These are phyloP conservation scores for Arthrobotrys iridis DNA, from an alignment of 2,329 filamentous ascomycete genomes.

Conservation along the genomic window DNA sequence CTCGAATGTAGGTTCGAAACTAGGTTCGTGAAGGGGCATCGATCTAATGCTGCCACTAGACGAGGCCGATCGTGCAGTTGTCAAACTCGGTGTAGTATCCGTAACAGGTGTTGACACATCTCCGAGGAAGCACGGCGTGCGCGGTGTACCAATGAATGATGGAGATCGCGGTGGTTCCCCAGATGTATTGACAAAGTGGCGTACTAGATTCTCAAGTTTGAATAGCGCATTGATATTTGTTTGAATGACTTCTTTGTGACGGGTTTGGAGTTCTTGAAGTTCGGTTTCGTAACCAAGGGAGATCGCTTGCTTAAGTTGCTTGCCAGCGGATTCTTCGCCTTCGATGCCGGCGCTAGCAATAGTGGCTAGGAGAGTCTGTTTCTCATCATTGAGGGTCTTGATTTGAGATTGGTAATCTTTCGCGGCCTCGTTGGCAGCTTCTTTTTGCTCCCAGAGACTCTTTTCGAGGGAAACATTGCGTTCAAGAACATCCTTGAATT, in stretches of 20 bases:
- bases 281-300: slow-evolving; percentile 44
- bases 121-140: slow-evolving; percentile 46
- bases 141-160: slow-evolving; percentile 48
- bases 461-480: slow-evolving; percentile 51
- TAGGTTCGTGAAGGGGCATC: slow-evolving; percentile 39
- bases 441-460: slow-evolving; percentile 50
- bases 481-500: slow-evolving; percentile 52
- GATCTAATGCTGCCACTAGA: slow-evolving; percentile 48
- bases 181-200: slow-evolving; percentile 30
- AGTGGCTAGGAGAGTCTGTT: slow-evolving; percentile 45
- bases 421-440: slow-evolving; percentile 34
- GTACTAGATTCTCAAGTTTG: slow-evolving; percentile 49
- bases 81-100: slow-evolving; percentile 45
- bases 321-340: slow-evolving; percentile 32
- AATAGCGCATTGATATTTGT: slow-evolving; percentile 48
- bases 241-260: slow-evolving; percentile 52
- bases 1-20: slow-evolving; percentile 49
- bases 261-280: slow-evolving; percentile 47
- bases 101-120: slow-evolving; percentile 41
- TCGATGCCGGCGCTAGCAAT: slow-evolving; percentile 48
- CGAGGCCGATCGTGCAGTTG: slow-evolving; percentile 43
- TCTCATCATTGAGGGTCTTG: slow-evolving; percentile 48
- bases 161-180: slow-evolving; percentile 47
- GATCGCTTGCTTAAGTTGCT: slow-evolving; percentile 44
- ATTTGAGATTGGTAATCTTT: slow-evolving; percentile 46